These are phyloP conservation scores for Eustoma russellianum DNA, from an alignment of 257 asterid genomes.

Conservation along the genomic window DNA sequence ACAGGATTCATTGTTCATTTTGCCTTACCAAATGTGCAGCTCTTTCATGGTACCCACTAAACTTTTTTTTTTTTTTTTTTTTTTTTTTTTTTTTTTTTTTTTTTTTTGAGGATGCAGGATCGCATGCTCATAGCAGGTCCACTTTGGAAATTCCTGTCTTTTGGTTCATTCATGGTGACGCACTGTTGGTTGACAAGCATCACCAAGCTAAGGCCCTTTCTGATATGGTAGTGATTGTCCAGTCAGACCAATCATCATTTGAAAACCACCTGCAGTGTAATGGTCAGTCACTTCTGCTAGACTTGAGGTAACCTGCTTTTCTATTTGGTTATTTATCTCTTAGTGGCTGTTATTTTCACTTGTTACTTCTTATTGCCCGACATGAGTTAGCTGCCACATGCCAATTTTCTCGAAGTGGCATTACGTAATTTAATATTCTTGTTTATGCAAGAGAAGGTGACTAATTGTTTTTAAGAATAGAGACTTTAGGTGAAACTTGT, in stretches of 20 bases:
- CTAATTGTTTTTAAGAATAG: too few species aligned
- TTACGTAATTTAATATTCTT: too few species aligned
- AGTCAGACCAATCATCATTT: conserved; percentile 91
- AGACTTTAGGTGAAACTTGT: too few species aligned
- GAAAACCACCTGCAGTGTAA: conserved; percentile 98
- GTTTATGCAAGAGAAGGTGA: too few species aligned
- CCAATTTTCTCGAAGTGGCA: not conserved
- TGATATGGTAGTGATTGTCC: conserved; percentile 95
- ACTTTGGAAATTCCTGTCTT: conserved; percentile 88
- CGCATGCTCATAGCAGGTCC: conserved; percentile 87
- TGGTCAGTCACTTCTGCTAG: conserved; percentile 73
- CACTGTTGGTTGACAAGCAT: conserved; percentile 88
- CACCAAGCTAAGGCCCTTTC: conserved; percentile 93
- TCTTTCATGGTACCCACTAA: too few species aligned
- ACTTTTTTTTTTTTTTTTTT: too few species aligned
- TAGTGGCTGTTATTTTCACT: too few species aligned
- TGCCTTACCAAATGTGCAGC: too few species aligned
- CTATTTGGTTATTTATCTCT: not conserved
- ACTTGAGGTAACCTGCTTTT: conserved; percentile 56
- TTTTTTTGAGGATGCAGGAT: conserved; percentile 49
- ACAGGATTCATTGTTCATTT: too few species aligned
- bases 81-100: too few species aligned
- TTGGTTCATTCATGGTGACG: conserved; percentile 87
- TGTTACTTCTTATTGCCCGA: not conserved
- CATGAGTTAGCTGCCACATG: not conserved